These are phyloP conservation scores for Xylariales sp. DNA, from an alignment of 2,329 filamentous ascomycete genomes.

Conservation along the genomic window DNA sequence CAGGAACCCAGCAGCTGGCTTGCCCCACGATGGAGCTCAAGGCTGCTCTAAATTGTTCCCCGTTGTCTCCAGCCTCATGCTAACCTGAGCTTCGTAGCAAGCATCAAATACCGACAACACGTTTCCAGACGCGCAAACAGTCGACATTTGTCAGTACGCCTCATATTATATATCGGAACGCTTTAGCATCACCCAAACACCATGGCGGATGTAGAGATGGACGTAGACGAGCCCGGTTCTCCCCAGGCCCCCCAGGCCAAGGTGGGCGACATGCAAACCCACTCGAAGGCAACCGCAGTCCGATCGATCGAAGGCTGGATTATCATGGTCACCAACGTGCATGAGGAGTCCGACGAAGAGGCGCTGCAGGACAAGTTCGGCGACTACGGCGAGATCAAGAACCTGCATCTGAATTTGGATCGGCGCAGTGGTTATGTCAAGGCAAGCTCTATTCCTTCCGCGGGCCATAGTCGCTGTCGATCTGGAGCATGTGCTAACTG, in stretches of 20 bases:
- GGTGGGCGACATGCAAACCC: slow-evolving; percentile 65
- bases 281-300: slow-evolving; percentile 70
- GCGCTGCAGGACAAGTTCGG: slow-evolving; percentile 76
- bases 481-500: slow-evolving; percentile 3
- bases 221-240: slow-evolving; percentile 46
- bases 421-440: slow-evolving; percentile 82
- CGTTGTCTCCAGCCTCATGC: too few species aligned
- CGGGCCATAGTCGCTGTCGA: slow-evolving; percentile 1
- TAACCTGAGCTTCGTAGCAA: too few species aligned
- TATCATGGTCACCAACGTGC: slow-evolving; percentile 78
- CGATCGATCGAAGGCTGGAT: slow-evolving; percentile 90
- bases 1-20: too few species aligned
- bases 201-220: slow-evolving; percentile 58
- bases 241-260: slow-evolving; percentile 38
- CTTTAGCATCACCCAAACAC: slow-evolving; percentile 3
- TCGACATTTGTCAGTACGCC: too few species aligned
- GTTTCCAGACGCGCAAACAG: too few species aligned
- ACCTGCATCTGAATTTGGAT: slow-evolving; percentile 78
- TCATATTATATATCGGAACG: too few species aligned
- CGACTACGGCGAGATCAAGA: slow-evolving; percentile 84
- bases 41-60: too few species aligned
- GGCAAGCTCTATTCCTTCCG: slow-evolving; percentile 39
- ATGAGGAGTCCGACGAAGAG: slow-evolving; percentile 83
- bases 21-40: too few species aligned
- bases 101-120: too few species aligned